phyloP scores from a whole-genome alignment of 352 stramenopile genomes.

The Blastocystis sp. region DNA sequence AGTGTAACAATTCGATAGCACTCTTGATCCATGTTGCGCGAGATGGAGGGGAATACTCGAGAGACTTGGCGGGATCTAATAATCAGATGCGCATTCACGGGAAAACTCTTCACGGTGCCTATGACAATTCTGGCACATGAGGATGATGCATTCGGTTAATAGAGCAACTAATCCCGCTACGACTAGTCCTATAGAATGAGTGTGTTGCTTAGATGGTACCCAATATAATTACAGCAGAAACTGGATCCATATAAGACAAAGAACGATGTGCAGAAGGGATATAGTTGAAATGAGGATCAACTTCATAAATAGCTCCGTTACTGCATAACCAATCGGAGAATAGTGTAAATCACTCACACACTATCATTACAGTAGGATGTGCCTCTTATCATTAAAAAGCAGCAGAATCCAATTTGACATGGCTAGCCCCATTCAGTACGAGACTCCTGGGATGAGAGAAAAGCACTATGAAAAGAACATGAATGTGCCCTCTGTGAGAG shows the following conservation, averaged over 20 bases:
- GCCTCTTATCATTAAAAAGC: not conserved
- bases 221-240: slow-evolving; percentile 22
- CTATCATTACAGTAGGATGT: not conserved
- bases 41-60: slow-evolving; percentile 32
- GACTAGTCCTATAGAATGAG: slow-evolving; percentile 1
- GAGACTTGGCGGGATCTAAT: slow-evolving; percentile 1
- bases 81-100: not conserved
- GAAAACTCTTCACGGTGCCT: not conserved
- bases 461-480: too few relatives aligned
- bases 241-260: slow-evolving; percentile 29
- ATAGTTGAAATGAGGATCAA: slow-evolving; percentile 5
- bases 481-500: too few relatives aligned
- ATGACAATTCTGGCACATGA: slow-evolving; percentile 16
- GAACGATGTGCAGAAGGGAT: slow-evolving; percentile 3
- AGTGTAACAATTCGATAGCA: slow-evolving; percentile 13
- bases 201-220: not conserved
- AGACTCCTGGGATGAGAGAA: too few relatives aligned
- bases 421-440: not conserved
- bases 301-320: not conserved
- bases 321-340: not conserved
- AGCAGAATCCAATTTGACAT: not conserved
- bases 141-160: slow-evolving; percentile 16
- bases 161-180: slow-evolving; percentile 5
- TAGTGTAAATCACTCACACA: not conserved
- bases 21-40: not conserved